Percentiles rank a stretch among this genome's conserved stretches.
These are phyloP conservation scores for Rhododendron williamsianum DNA, from an alignment of 148 eudicot species.

Conservation along the genomic window DNA sequence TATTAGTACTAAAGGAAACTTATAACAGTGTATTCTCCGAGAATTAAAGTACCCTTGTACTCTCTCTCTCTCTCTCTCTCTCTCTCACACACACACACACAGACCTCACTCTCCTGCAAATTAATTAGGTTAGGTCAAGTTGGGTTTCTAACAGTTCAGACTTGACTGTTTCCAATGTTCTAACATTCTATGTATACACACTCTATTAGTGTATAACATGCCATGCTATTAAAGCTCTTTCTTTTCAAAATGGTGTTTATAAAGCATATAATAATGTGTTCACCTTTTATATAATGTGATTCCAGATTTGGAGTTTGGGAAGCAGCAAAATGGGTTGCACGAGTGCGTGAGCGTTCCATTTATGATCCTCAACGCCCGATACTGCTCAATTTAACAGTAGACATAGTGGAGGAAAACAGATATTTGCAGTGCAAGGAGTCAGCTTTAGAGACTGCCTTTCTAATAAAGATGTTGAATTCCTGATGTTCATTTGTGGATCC, in stretches of 20 bases:
- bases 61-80: not conserved
- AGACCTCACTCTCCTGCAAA: not conserved
- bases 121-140: not conserved
- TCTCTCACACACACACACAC: not conserved
- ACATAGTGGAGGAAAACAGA: slow-evolving; percentile 80
- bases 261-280: not conserved
- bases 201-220: not conserved
- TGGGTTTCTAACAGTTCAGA: slow-evolving; percentile 1
- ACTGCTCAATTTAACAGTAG: slow-evolving; percentile 66
- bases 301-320: slow-evolving; percentile 94
- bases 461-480: slow-evolving; percentile 60
- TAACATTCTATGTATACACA: not conserved
- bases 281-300: not conserved
- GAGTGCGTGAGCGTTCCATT: slow-evolving; percentile 58
- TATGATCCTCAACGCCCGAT: slow-evolving; percentile 76
- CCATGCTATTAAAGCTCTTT: not conserved
- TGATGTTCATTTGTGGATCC: slow-evolving; percentile 15
- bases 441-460: slow-evolving; percentile 81
- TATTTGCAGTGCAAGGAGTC: slow-evolving; percentile 85
- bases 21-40: not conserved
- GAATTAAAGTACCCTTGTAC: not conserved
- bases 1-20: not conserved
- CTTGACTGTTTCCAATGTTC: not conserved
- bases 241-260: not conserved
- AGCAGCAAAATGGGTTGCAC: slow-evolving; percentile 96